Base-by-base conservation (phyloP, 129 eudicot species). In the Flaveria robusta region DNA sequence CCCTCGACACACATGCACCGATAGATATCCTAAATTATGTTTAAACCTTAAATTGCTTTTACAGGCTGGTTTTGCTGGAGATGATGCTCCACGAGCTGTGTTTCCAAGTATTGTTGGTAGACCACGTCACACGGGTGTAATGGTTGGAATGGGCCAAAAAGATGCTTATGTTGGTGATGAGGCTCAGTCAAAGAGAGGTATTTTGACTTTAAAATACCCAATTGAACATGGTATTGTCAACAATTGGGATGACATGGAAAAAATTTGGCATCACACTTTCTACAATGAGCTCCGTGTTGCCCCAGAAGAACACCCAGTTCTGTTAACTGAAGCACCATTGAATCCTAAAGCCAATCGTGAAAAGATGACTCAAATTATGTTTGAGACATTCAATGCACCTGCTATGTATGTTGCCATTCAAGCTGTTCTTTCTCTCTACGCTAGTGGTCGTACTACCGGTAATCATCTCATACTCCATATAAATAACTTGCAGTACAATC, bases 21-120 rank as follows among this genome's bases (percentile, higher is more conserved):
- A 12, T 16, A 43, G 37, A 77, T 13, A 7, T 34, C 29, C 12
- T 64, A 37, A 31, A 20, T 55, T 19, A 52, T 49, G 46, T 37
- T 66, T 18, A 19, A 56, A 22, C 49, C 37, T 31, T 47, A 22
- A 26, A 63, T 31, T 62, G 37, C 22, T 78, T 49, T 37, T 60
- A 1, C 69, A 90, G 96, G 96, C 96, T 82, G 96, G 96, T 69
- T 90, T 90, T 82, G 96, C 96, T 56, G 96, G 96, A 66, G 96
- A 90, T 71, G 96, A 90, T 84, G 96, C 96, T 75, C 96, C 96
- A 37, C 78, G 96, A 72, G 96, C 92, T n/a, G 96, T 90, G 49
- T 90, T 90, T 77, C 96, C 96, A 6, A 90, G 96, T 84, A 90
- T 90, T 72, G 92, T 90, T 16, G 96, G 96, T 9, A 88, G 96